phyloP scores from a whole-genome alignment of 202 grass and related monocot genomes.

The Elaeis oleifera region DNA sequence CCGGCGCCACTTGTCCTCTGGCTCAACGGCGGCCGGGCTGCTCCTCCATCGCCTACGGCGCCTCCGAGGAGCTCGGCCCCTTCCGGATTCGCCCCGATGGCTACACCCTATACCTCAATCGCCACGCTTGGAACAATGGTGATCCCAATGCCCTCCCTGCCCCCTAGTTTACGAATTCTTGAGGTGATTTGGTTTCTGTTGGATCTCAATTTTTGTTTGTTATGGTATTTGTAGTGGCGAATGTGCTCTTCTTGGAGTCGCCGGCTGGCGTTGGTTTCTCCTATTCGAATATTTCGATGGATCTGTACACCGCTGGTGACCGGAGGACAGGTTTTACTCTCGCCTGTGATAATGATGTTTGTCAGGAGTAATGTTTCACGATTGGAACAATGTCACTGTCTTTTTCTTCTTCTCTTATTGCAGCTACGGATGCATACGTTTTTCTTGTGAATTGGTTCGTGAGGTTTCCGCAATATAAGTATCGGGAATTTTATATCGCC shows the following conservation, averaged over 20 bases:
- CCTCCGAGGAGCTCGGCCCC: slow-evolving; percentile 95
- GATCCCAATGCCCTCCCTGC: background rate
- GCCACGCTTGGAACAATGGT: slow-evolving; percentile 94
- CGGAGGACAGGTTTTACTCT: slow-evolving; percentile 50
- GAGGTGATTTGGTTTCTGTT: slow-evolving; percentile 1
- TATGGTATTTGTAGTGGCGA: slow-evolving; percentile 52
- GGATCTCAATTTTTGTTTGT: background rate
- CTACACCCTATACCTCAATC: slow-evolving; percentile 56
- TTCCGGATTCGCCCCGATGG: slow-evolving; percentile 81
- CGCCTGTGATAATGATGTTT: background rate
- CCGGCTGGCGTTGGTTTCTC: slow-evolving; percentile 95
- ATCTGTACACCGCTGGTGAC: slow-evolving; percentile 85
- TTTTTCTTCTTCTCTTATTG: slow-evolving; percentile 16
- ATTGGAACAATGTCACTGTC: background rate
- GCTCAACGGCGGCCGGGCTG: slow-evolving; percentile 91
- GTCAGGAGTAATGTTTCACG: too few species aligned
- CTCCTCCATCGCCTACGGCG: slow-evolving; percentile 82
- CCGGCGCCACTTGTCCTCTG: slow-evolving; percentile 78
- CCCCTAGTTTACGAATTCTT: too few species aligned
- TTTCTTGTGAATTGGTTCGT: slow-evolving; percentile 88
- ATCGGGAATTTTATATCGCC: slow-evolving; percentile 90
- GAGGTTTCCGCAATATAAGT: slow-evolving; percentile 80
- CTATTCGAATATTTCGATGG: slow-evolving; percentile 70
- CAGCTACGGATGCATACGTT: slow-evolving; percentile 67
- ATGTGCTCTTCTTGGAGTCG: slow-evolving; percentile 94